phyloP scores from a whole-genome alignment of 108 stramenopile genomes.

The Nitzschia sp. region DNA sequence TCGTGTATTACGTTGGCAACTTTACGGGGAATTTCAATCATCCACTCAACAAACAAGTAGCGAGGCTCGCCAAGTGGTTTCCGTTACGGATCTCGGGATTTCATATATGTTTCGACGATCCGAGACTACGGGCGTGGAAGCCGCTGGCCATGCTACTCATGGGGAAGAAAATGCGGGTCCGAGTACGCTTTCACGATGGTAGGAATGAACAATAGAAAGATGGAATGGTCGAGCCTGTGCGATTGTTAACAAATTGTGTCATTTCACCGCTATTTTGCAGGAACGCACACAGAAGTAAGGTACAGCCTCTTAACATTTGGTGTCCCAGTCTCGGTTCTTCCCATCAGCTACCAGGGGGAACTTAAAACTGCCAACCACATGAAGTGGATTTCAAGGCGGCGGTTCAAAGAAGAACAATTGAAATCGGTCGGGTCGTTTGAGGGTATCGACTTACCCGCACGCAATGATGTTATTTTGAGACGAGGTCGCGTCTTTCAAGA shows the following conservation, averaged over 20 bases:
- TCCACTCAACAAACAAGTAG: background rate
- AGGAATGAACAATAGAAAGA: background rate
- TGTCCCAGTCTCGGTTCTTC: slow-evolving; percentile 14
- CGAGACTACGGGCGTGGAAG: background rate
- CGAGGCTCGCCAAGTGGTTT: background rate
- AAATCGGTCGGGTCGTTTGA: background rate
- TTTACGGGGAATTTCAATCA: slow-evolving; percentile 1
- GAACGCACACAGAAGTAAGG: slow-evolving; percentile 8
- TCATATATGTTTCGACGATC: slow-evolving; percentile 16
- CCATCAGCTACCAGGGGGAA: slow-evolving; percentile 4
- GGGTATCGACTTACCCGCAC: slow-evolving; percentile 7
- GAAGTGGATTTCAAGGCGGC: slow-evolving; percentile 14
- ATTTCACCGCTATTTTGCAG: no score
- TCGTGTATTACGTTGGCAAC: background rate
- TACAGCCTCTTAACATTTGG: slow-evolving; percentile 25
- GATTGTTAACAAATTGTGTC: background rate
- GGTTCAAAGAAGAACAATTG: slow-evolving; percentile 7
- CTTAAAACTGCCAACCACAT: slow-evolving; percentile 4
- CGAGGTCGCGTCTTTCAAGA: slow-evolving; percentile 8
- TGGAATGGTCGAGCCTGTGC: no score
- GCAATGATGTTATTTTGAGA: slow-evolving; percentile 13
- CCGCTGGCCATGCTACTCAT: background rate
- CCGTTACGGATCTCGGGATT: background rate
- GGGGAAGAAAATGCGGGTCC: background rate
- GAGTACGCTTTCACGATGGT: slow-evolving; percentile 9